A percentile compares a stretch with the other conserved stretches of the same genome.
Conservation (phyloP, 106 monocot genomes). For the Apostasia ramifera region DNA sequence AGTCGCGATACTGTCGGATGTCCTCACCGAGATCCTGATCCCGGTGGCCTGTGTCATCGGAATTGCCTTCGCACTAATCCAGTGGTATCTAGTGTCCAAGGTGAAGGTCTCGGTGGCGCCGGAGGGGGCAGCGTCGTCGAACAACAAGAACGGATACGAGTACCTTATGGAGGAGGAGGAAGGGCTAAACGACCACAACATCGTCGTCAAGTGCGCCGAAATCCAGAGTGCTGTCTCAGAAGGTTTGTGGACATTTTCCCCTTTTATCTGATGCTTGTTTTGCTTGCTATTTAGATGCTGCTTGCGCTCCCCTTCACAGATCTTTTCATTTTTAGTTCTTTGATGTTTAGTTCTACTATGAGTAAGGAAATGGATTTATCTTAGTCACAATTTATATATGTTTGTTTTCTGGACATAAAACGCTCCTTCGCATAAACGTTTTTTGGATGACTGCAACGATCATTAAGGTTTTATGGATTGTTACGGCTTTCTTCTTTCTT, state of each 20-base stretch:
- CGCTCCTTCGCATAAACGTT: too few species aligned
- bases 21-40: slow-evolving; percentile 71
- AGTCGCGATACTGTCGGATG: slow-evolving; percentile 45
- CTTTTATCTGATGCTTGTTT: slow-evolving; percentile 3
- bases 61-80: slow-evolving; percentile 64
- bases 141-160: slow-evolving; percentile 37
- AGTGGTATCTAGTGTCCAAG: slow-evolving; percentile 76
- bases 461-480: too few species aligned
- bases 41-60: slow-evolving; percentile 71
- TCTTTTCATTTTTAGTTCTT: background rate
- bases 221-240: slow-evolving; percentile 96
- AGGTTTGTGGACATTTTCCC: slow-evolving; percentile 22
- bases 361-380: background rate
- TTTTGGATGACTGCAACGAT: too few species aligned
- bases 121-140: slow-evolving; percentile 2
- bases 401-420: too few species aligned
- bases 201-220: slow-evolving; percentile 80
- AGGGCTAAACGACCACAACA: slow-evolving; percentile 65
- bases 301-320: background rate
- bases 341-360: background rate
- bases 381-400: background rate
- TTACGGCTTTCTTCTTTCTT: too few species aligned
- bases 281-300: background rate
- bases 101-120: slow-evolving; percentile 53
- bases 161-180: slow-evolving; percentile 96